Base-by-base conservation (phyloP, 352 stramenopile genomes). In the Pythium dissimile region DNA sequence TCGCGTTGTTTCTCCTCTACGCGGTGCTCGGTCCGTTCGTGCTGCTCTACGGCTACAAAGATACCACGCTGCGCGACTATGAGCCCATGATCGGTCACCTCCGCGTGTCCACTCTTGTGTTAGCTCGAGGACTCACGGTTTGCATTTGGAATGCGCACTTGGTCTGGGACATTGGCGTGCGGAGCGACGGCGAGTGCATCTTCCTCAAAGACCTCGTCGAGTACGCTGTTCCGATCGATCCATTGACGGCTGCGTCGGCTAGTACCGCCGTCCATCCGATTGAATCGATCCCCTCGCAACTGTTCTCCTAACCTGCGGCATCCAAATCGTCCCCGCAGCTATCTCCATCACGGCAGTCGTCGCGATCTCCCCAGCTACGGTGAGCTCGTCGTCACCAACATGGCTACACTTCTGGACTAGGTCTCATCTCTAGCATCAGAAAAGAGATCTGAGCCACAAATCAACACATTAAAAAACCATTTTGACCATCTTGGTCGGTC, bases 151-250 rank as follows among this genome's bases (percentile, higher is more conserved):
- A 60, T 24, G 41, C 23, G 24, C 67, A 67, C 0, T 59, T 76
- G 10, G 35, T 76, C 31, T 74, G 57, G 53, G 62, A 72, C 24
- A 9, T 79, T 10, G 71, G 67, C 11, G 45, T 75, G 31, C 44
- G 54, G 1, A 50, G 50, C 18, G 65, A 76, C 24, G 31, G 30
- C 11, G 59, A 71, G 30, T 59, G 76, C 12, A 38, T 72, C 21
- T 70, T 72, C 26, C 37, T 79, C 2, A 52, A 51, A 23, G 67
- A 72, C 20, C 21, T 43, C 8, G 54, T 62, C 44, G 49, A 73
- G 34, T 78, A 73, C n/a, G 13, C 27, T 4, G 41, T 59, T 26
- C 54, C 61, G 3, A 27, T 6, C 1, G 53, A 55, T 18, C 20
- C 26, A 2, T 5, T 58, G 6, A 6, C 24, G 28, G 20, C 13